Evolutionary conservation across 192 early-diverging fungal genomes (phyloP), one percentile per base, ranked within the genome.

Genomic region (Dissophora ornata): DNA sequence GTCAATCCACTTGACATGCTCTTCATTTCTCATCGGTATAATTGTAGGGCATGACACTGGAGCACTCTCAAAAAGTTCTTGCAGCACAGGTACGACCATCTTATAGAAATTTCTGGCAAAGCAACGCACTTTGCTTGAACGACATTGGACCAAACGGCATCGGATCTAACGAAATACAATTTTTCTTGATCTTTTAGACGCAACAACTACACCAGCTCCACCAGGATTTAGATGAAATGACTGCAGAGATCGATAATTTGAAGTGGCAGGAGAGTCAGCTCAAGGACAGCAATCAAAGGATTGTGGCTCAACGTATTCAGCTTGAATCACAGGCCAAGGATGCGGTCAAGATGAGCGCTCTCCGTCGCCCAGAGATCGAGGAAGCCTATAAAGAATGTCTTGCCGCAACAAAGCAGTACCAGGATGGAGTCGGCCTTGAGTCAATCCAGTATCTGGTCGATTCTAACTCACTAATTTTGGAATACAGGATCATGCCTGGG

Each of bases 231-330:
- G 73, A 77, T 19, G 73, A 77, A 16, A 28, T 56, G 26, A 55
- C 44, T 11, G 44, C 64, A 16, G 65, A 58, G 32, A 67, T 67
- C 11, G 57, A 77, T 13, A 57, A 77, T 19, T 36, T 77, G 2
- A 77, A 77, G 28, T 77, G 73, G 73, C 64, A 77, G 16, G 73
- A 77, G 59, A 77, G 52, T 19, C 58, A 57, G 29, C 40, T 67
- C 4, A 25, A 52, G 22, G 64, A 77, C 3, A 46, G 58, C 21
- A 77, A 62, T n/a, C 64, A 77, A n/a, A 60, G 36, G 10, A 45
- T 77, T 4, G 45, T 44, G 1, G 19, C 25, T 0, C 73, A 57
- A 42, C 22, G 64, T 7, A 55, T 51, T n/a, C 58, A 67, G 26
- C 22, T n/a, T 0, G 73, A 77, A 15, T 59, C 52, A 0, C 57